Conservation (phyloP, 2,329 filamentous ascomycete genomes). For the Metarhizium anisopliae region DNA sequence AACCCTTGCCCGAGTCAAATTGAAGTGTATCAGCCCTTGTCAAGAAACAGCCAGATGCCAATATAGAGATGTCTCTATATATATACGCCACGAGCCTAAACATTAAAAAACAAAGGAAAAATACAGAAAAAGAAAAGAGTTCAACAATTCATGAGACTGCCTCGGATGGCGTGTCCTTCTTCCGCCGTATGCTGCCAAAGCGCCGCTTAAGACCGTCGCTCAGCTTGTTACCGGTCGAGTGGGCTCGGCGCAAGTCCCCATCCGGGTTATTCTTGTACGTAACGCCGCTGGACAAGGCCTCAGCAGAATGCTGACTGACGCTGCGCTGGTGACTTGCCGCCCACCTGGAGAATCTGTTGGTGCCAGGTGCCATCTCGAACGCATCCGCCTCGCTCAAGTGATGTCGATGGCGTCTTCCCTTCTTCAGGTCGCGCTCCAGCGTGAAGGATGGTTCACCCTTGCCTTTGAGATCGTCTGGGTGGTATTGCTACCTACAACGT, state of each 20-base stretch:
- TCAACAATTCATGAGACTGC: not conserved
- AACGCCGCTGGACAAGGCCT: constrained; percentile 14
- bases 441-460: constrained; percentile 72
- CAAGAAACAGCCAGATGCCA: too few relatives aligned
- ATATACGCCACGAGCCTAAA: not conserved
- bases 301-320: constrained; percentile 27
- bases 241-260: constrained; percentile 25
- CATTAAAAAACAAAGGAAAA: not conserved
- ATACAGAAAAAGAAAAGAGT: not conserved
- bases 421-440: constrained; percentile 58
- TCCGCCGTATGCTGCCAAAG: constrained; percentile 42
- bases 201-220: constrained; percentile 44
- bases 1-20: not conserved
- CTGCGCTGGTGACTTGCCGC: constrained; percentile 31
- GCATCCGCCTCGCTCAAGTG: constrained; percentile 21
- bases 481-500: constrained; percentile 45
- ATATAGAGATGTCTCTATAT: too few relatives aligned
- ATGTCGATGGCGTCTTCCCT: constrained; percentile 33
- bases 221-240: constrained; percentile 34
- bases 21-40: too few relatives aligned
- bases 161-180: constrained; percentile 20
- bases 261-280: constrained; percentile 13
- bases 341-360: constrained; percentile 10
- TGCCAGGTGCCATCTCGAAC: constrained; percentile 40
- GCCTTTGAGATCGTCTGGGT: constrained; percentile 69